Evolutionary conservation across 1,139 yeast species (phyloP), one percentile per base, ranked within the genome.

Genomic region (Trichomonascaceae sp.): DNA sequence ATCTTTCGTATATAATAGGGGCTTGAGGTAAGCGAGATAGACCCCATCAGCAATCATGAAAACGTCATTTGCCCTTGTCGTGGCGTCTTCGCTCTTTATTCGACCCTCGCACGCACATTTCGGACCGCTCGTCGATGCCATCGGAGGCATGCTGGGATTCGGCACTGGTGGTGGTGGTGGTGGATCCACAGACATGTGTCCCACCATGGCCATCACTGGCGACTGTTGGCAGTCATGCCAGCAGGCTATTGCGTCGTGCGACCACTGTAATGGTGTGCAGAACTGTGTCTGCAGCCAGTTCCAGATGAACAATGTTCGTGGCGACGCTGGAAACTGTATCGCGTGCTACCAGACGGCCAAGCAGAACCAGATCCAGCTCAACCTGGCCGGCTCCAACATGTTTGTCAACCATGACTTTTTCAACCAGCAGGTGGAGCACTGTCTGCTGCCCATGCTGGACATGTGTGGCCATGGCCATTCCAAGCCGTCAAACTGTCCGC

Each of bases 201-300:
- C 36, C 23, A 35, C 31, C 14, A 13, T 30, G 4, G 25, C 30
- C 18, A 27, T 30, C 22, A 27, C 33, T 13, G 37, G 27, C 23
- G 44, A 45, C 22, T 47, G 51, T 35, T 44, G 46, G 46, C 34
- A 40, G 13, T 37, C 43, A 18, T 47, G 51, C 32, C 40, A 45
- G 29, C 34, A 38, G 30, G 45, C 45, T 18, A 36, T 43, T 14
- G 34, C 38, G 8, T 36, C 35, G 26, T 32, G 45, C 3, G 31
- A 33, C 13, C 18, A 37, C 15, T 46, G 49, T 30, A 26, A 36
- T 14, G 45, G 46, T 13, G n/a, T 31, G n/a, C 38, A 35, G 20
- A 14, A 30, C 17, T 45, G 48, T 31, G 32, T 33, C 17, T 43
- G 48, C 33, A 25, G 28, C 17, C 28, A 28, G 8, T 17, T 38